Evolutionary conservation across 805 yeast genomes (phyloP).

Genomic region (Tetrapisispora pingtungensis): DNA sequence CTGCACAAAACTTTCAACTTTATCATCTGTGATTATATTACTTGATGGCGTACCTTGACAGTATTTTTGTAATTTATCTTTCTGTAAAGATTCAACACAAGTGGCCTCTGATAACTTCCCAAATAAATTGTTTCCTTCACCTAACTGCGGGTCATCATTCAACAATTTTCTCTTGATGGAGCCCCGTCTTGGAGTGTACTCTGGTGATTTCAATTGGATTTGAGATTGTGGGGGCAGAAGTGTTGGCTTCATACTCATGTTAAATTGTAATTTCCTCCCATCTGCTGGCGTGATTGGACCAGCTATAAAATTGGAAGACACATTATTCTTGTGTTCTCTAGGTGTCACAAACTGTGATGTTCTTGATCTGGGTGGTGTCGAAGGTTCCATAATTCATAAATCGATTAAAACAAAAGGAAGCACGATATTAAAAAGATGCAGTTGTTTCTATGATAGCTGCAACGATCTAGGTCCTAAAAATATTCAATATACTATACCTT

Average conservation of each 20-base stretch:
- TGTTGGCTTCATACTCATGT: constrained; percentile 8
- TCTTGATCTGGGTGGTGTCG: constrained; percentile 28
- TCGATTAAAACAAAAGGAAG: too few relatives aligned
- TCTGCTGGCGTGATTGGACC: constrained; percentile 21
- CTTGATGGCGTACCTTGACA: constrained; percentile 31
- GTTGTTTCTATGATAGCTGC: too few relatives aligned
- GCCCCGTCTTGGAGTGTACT: constrained; percentile 18
- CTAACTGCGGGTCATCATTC: not conserved
- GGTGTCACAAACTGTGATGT: constrained; percentile 3
- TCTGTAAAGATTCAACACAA: not conserved
- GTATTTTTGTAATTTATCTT: constrained; percentile 1
- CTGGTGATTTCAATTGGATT: constrained; percentile 23
- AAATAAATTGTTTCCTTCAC: not conserved
- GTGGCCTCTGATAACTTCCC: not conserved
- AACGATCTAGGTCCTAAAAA: too few relatives aligned
- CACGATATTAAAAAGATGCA: too few relatives aligned
- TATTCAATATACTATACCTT: too few relatives aligned
- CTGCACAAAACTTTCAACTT: constrained; percentile 26
- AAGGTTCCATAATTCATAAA: constrained; percentile 28
- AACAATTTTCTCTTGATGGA: not conserved
- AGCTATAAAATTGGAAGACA: not conserved
- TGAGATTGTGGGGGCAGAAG: constrained; percentile 10
- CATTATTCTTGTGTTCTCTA: not conserved
- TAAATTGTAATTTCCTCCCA: constrained; percentile 4
- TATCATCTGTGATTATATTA: constrained; percentile 26